phyloP scores from a whole-genome alignment of 495 filamentous ascomycete genomes.

The Hamigera avellanea region DNA sequence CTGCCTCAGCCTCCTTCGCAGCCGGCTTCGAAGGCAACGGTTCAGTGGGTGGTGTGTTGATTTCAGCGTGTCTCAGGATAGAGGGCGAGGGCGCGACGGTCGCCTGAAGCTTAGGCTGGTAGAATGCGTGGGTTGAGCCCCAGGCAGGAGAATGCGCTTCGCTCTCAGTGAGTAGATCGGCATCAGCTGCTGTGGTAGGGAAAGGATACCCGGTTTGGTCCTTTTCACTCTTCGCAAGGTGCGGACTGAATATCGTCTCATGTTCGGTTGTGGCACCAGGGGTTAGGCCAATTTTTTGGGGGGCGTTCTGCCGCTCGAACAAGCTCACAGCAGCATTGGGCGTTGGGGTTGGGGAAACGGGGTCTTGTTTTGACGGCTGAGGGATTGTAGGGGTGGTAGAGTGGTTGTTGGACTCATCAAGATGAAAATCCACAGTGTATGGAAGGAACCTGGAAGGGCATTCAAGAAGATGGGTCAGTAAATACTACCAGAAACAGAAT shows the following conservation, averaged over 20 bases:
- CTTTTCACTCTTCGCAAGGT: conserved; percentile 20
- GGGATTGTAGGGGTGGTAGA: conserved; percentile 10
- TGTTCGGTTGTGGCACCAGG: conserved; percentile 52
- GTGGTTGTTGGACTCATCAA: conserved; percentile 17
- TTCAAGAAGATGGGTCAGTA: not conserved
- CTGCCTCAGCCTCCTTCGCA: conserved; percentile 8
- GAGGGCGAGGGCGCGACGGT: conserved; percentile 58
- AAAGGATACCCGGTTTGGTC: conserved; percentile 24
- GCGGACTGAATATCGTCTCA: conserved; percentile 45
- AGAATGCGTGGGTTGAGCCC: conserved; percentile 50
- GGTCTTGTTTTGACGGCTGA: conserved; percentile 15
- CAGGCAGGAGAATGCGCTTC: conserved; percentile 43
- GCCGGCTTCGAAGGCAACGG: conserved; percentile 12
- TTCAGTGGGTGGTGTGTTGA: conserved; percentile 21
- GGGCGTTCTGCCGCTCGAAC: conserved; percentile 29
- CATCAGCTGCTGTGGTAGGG: conserved; percentile 8
- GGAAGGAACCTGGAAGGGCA: conserved; percentile 61
- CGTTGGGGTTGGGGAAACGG: conserved; percentile 15
- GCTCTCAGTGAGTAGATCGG: conserved; percentile 24
- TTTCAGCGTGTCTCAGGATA: conserved; percentile 55
- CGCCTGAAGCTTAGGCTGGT: conserved; percentile 64
- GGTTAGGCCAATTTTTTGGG: conserved; percentile 24
- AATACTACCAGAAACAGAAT: not conserved
- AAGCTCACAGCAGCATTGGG: conserved; percentile 27
- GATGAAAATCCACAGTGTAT: conserved; percentile 71